phyloP scores from a whole-genome alignment of 1,284 basidiomycete genomes.

The Tetrapyrgos nigripes region DNA sequence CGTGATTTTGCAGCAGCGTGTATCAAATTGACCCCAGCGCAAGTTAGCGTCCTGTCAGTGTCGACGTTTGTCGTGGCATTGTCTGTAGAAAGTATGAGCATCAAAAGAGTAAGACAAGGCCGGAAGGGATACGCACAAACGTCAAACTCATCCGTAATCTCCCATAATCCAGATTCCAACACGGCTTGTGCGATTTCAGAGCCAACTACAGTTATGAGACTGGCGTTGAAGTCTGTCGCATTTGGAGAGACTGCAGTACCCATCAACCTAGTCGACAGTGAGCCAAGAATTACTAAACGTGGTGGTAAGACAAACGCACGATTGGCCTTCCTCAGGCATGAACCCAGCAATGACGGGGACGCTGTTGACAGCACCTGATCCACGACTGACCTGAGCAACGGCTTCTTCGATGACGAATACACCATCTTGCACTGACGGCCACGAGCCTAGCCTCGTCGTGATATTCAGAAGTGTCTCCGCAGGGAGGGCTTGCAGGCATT shows the following conservation, averaged over 20 bases:
- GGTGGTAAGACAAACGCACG: conserved; percentile 12
- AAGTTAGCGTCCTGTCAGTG: conserved; percentile 9
- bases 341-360: conserved; percentile 24
- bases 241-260: conserved; percentile 18
- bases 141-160: conserved; percentile 15
- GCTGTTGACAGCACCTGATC: conserved; percentile 20
- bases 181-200: conserved; percentile 11
- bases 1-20: conserved; percentile 7
- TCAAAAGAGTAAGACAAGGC: not conserved
- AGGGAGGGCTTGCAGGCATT: conserved; percentile 25
- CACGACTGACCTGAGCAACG: conserved; percentile 19
- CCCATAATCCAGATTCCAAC: conserved; percentile 22
- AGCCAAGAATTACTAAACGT: not conserved
- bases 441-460: conserved; percentile 13
- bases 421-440: conserved; percentile 21
- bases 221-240: conserved; percentile 20
- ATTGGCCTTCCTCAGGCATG: conserved; percentile 29
- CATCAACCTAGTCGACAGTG: conserved; percentile 14
- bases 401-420: conserved; percentile 19
- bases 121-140: conserved; percentile 17
- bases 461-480: conserved; percentile 23
- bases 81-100: not conserved
- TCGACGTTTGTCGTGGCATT: conserved; percentile 12
- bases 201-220: conserved; percentile 9
- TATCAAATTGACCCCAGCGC: conserved; percentile 15